Conservation (phyloP, 2,329 filamentous ascomycete species). For the Penicillium italicum region DNA sequence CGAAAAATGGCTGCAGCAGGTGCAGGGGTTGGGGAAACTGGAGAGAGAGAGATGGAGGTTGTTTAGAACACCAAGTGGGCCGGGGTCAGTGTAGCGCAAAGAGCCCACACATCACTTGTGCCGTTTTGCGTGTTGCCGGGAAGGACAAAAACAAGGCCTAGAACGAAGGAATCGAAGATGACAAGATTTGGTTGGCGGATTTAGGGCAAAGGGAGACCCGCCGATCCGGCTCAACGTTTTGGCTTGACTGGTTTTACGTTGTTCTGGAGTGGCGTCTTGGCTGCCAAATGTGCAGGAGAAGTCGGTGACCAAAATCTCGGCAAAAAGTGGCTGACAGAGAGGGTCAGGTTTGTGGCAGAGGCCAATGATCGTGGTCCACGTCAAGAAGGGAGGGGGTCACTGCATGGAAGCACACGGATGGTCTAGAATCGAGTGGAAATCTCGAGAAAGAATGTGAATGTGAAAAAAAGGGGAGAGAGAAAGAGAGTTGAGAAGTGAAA, state of each 20-base stretch:
- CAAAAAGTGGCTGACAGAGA: conserved; percentile 24
- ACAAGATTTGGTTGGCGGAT: conserved; percentile 22
- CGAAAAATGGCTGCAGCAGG: conserved; percentile 4
- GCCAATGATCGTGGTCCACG: conserved; percentile 32
- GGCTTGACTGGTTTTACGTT: conserved; percentile 18
- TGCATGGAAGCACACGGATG: conserved; percentile 18
- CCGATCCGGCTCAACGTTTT: conserved; percentile 29
- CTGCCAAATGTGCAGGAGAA: conserved; percentile 19
- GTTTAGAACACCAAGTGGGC: conserved; percentile 11
- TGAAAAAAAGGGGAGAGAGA: neutral
- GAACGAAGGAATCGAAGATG: conserved; percentile 16
- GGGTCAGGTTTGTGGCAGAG: conserved; percentile 20
- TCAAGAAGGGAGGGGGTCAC: conserved; percentile 22
- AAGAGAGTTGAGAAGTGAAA: neutral
- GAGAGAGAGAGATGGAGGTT: conserved; percentile 12
- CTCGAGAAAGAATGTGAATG: neutral
- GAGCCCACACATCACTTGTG: conserved; percentile 9
- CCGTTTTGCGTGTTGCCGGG: conserved; percentile 20
- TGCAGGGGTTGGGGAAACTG: conserved; percentile 12
- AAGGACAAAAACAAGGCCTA: conserved; percentile 22
- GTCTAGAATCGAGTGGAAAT: conserved; percentile 14
- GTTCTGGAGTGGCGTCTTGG: conserved; percentile 15
- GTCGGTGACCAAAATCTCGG: conserved; percentile 27
- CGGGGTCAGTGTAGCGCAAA: conserved; percentile 9
- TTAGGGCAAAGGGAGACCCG: conserved; percentile 15